Evolutionary conservation across 495 filamentous ascomycete species (phyloP).

Genomic region (Hyaloscypha bicolor): DNA sequence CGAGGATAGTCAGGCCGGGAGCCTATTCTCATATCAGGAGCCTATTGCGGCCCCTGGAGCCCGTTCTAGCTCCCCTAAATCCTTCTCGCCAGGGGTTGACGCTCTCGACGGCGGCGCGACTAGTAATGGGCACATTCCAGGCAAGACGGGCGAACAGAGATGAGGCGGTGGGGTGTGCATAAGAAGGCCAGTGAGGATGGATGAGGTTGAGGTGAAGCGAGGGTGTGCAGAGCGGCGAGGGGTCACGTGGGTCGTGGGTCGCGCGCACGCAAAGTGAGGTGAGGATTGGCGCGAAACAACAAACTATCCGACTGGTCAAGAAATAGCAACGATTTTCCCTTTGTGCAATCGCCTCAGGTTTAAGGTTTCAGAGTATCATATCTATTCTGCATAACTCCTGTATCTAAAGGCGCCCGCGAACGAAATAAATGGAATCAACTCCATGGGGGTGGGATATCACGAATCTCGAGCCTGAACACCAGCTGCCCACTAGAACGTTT

Average conservation of each 20-base stretch:
- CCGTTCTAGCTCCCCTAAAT: background rate
- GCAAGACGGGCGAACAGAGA: constrained; percentile 20
- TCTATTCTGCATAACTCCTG: background rate
- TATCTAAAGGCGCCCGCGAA: background rate
- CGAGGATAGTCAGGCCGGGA: constrained; percentile 16
- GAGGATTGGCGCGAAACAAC: too few species aligned
- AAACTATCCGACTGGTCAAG: too few species aligned
- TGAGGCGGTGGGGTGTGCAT: constrained; percentile 10
- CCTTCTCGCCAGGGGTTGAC: background rate
- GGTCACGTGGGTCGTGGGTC: too few species aligned
- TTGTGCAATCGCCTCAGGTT: background rate
- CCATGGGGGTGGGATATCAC: background rate
- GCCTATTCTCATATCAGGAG: constrained; percentile 14
- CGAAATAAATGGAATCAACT: background rate
- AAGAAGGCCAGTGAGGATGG: too few species aligned
- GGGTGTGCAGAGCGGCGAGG: too few species aligned
- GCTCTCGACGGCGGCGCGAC: constrained; percentile 10
- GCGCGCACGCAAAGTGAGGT: too few species aligned
- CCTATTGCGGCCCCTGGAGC: constrained; percentile 9
- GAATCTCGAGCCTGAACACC: background rate
- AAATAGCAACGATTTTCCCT: too few species aligned
- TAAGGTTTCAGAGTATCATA: background rate
- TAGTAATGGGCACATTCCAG: constrained; percentile 5
- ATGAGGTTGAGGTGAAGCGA: too few species aligned
- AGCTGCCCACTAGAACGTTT: background rate